phyloP scores from a whole-genome alignment of 2,329 filamentous ascomycete species.

The Apiospora arundinis region DNA sequence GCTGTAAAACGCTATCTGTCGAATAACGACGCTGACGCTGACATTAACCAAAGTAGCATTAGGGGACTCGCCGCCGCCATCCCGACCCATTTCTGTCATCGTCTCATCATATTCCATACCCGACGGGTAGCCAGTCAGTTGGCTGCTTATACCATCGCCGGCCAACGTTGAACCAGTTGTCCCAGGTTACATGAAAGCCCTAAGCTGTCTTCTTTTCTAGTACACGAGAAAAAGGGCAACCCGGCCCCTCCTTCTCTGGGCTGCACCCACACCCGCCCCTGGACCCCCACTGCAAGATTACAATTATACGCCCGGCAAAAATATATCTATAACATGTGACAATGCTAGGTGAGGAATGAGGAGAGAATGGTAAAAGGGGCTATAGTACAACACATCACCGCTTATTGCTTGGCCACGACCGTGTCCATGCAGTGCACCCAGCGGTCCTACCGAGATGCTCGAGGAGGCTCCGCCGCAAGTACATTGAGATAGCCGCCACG shows the following conservation, averaged over 20 bases:
- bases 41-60: not conserved
- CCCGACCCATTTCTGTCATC: not conserved
- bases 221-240: not conserved
- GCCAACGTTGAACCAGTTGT: no score
- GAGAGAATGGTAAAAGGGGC: not conserved
- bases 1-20: no score
- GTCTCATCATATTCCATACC: no score
- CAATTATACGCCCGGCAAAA: not conserved
- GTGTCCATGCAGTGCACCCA: not conserved
- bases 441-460: slow-evolving; percentile 28
- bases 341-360: not conserved
- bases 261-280: not conserved
- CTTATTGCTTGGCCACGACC: not conserved
- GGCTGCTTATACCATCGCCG: no score
- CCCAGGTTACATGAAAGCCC: no score
- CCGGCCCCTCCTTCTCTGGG: not conserved
- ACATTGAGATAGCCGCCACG: slow-evolving; percentile 48
- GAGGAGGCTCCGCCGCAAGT: slow-evolving; percentile 29
- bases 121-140: no score
- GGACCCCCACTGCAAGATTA: not conserved
- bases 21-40: not conserved
- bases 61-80: not conserved
- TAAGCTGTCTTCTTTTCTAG: no score
- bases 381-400: not conserved
- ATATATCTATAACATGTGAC: slow-evolving; percentile 5